Evolutionary conservation across 2,329 filamentous ascomycete genomes (phyloP), one percentile per base, ranked within the genome.

Genomic region (Pyrenophora tritici-repentis): DNA sequence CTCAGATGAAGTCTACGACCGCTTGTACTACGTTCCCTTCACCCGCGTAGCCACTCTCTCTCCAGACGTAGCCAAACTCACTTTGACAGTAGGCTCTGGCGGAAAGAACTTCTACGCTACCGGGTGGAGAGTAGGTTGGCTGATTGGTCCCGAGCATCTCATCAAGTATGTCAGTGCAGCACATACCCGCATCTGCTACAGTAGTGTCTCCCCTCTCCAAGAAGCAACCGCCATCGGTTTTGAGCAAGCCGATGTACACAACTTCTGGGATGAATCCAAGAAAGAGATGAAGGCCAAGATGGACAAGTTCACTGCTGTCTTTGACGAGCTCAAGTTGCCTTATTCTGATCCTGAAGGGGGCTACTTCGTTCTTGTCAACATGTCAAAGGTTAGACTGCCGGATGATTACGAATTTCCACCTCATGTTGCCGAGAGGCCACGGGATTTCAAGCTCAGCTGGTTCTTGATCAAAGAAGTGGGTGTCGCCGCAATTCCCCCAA

Each of bases 41-140:
- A 97, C 92, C 1, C 85, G 94, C 63, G 88, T 97, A 47, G 90
- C 90, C 18, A 97, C 91, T 0, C 79, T 99, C 14, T 96, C 91
- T 0, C 91, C 92, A 0, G 91, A 97, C 72, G 86, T 97, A 43
- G 91, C 91, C 63, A 85, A 85, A 51, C 82, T 96, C 61, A 97
- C 94, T 4, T 76, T 99, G 41, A 97, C 94, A 0, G 94, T 99
- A 24, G 94, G 94, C 16, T 96, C 91, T 0, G 94, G 91, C 1
- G 94, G 94, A 65, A 99, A 99, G 83, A 95, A 94, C 79, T 99
- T 99, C 76, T 97, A 97, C 70, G 91, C 90, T 49, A 99, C 94
- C 0, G 94, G 94, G 40, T 99, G 94, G 94, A 87, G 94, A 50
- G 92, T 97, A 61, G 90, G 94, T 47, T 99, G 93, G 86, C 80